phyloP scores from a whole-genome alignment of 176 grass and related monocot genomes.

The Hsuehochloa calcarea region DNA sequence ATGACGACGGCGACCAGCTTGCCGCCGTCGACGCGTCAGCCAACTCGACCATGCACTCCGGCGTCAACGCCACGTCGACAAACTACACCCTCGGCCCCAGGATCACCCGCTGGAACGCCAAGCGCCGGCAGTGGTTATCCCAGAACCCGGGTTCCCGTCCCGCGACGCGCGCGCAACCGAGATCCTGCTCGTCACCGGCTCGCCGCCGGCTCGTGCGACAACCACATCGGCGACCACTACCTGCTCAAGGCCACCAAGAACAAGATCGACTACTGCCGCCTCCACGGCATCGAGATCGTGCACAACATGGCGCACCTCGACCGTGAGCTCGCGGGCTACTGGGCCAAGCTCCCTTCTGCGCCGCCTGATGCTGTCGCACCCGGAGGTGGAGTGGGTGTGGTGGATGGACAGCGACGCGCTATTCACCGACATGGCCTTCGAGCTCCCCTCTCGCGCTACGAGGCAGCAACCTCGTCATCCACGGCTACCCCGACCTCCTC shows the following conservation, averaged over 20 bases:
- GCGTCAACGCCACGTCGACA: neutral
- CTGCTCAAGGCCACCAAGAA: constrained; percentile 63
- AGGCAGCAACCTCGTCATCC: constrained; percentile 47
- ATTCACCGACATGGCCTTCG: constrained; percentile 74
- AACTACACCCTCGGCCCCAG: constrained; percentile 43
- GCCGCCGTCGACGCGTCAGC: neutral
- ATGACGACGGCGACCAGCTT: neutral
- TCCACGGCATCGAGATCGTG: constrained; percentile 58
- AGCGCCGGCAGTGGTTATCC: constrained; percentile 51
- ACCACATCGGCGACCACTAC: constrained; percentile 46
- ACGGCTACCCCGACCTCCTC: constrained; percentile 44
- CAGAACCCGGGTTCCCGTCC: constrained; percentile 54
- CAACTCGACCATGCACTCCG: constrained; percentile 10
- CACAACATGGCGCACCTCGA: constrained; percentile 49
- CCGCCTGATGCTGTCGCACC: constrained; percentile 62
- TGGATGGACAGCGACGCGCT: constrained; percentile 67
- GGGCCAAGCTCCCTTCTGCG: constrained; percentile 62
- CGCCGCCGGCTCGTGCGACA: constrained; percentile 47
- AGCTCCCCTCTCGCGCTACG: constrained; percentile 47
- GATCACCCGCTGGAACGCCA: constrained; percentile 55
- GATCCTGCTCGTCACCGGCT: constrained; percentile 51
- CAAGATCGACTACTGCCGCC: constrained; percentile 66
- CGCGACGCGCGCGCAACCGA: constrained; percentile 23
- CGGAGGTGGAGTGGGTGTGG: constrained; percentile 78
- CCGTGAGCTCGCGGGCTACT: constrained; percentile 40